Base-by-base conservation (phyloP, 1,139 yeast genomes). In the Yarrowia galli region DNA sequence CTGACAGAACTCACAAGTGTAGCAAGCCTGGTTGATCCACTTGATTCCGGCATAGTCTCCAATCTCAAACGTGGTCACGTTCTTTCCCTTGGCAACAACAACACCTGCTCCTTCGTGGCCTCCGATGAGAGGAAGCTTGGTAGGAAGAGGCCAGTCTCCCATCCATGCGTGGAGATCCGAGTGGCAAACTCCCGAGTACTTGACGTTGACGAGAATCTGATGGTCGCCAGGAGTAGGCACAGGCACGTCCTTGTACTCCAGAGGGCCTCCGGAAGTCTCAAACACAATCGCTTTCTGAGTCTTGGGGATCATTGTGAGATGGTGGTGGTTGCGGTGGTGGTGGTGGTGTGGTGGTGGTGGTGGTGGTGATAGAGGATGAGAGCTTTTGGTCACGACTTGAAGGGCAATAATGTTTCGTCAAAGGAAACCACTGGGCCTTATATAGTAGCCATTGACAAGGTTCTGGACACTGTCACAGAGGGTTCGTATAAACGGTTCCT, bases 81-180 rank as follows among this genome's bases (percentile, higher is more conserved):
- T 83, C 54, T 81, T 81, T 75, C 95, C 96, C 76, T 82, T 85
- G 72, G 84, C 92, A 69, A 89, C 93, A 71, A 89, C 95, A 43
- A 86, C 85, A 79, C 96, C 96, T 48, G 93, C 92, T 80, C 95
- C 95, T 79, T 89, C 96, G 82, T 89, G 96, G 74, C 96, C 96
- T 20, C 89, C 90, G 68, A 86, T 89, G 72, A 86, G 79, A 18
- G 89, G 89, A 71, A 85, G 80, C 76, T 86, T 87, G 72, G 87
- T 84, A 67, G 80, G 80, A 73, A 86, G 77, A 69, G 89, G 89
- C 89, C 89, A 87, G 78, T 87, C 91, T 72, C 89, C 90, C 77
- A 86, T 84, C 89, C 89, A 86, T 71, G 87, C 87, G 77, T 85
- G 88, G 76, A 86, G 71, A 54, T 76, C 79, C 2, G 78, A 73